phyloP scores from a whole-genome alignment of 23 red algal species.

The Gracilaria gracilis region DNA sequence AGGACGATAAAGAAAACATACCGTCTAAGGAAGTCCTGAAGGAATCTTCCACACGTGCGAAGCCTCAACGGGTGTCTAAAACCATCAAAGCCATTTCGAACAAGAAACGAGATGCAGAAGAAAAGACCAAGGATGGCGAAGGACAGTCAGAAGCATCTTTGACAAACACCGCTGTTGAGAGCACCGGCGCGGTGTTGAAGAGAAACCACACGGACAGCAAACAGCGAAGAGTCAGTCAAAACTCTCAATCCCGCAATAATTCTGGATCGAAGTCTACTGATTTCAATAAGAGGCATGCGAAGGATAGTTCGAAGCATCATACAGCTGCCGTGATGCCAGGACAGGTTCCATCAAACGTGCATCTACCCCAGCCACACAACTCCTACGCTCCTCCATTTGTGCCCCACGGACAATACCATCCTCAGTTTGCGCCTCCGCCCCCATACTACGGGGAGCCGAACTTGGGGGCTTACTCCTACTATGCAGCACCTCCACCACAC shows the following conservation, averaged over 20 bases:
- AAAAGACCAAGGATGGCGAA: not conserved
- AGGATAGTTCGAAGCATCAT: constrained; percentile 1
- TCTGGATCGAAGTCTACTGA: constrained; percentile 13
- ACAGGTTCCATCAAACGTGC: not conserved
- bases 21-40: not conserved
- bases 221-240: constrained; percentile 4
- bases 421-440: constrained; percentile 3
- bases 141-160: constrained; percentile 1
- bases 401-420: constrained; percentile 6
- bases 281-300: constrained; percentile 14
- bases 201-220: constrained; percentile 3
- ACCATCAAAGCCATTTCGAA: not conserved
- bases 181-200: not conserved
- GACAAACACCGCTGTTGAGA: constrained; percentile 28
- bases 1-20: not conserved
- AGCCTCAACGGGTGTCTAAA: not conserved
- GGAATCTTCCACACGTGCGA: not conserved
- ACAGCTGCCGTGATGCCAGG: not conserved
- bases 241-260: constrained; percentile 1
- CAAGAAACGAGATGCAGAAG: not conserved
- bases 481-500: not conserved
- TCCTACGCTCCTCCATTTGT: not conserved
- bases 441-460: constrained; percentile 17
- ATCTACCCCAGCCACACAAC: not conserved
- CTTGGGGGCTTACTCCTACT: constrained; percentile 3